Evolutionary conservation across 2,329 filamentous ascomycete genomes (phyloP).

Genomic region (Cytospora chrysosperma): DNA sequence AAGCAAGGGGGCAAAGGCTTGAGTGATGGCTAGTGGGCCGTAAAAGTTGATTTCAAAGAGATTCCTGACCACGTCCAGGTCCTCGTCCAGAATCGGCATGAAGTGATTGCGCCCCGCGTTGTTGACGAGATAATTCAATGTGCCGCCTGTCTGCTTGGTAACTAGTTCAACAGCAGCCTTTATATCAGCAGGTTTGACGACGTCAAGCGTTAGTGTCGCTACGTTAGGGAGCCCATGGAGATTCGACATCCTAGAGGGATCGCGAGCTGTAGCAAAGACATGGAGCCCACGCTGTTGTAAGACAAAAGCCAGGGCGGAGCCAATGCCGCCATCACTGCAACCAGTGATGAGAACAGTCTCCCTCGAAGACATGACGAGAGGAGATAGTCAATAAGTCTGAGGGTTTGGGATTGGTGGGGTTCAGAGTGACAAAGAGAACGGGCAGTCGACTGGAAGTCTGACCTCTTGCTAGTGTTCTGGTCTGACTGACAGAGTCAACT

Average conservation of each 20-base stretch:
- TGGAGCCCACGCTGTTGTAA: slow-evolving; percentile 30
- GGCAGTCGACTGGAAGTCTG: neutral
- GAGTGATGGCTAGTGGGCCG: slow-evolving; percentile 31
- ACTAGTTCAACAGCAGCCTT: slow-evolving; percentile 27
- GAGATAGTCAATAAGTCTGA: neutral
- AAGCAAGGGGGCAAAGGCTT: slow-evolving; percentile 31
- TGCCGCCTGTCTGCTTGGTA: slow-evolving; percentile 26
- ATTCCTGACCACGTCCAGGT: slow-evolving; percentile 25
- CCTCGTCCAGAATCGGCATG: slow-evolving; percentile 31
- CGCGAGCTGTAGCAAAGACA: slow-evolving; percentile 31
- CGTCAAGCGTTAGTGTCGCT: slow-evolving; percentile 29
- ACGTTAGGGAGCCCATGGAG: slow-evolving; percentile 28
- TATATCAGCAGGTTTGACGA: slow-evolving; percentile 28
- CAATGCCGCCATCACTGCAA: slow-evolving; percentile 33
- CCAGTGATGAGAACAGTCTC: slow-evolving; percentile 33
- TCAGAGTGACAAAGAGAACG: neutral
- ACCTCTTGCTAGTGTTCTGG: too few species aligned
- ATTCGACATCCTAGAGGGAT: slow-evolving; percentile 29
- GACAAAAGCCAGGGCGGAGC: slow-evolving; percentile 28
- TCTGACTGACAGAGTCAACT: too few species aligned
- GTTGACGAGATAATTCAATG: slow-evolving; percentile 29
- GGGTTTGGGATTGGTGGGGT: neutral
- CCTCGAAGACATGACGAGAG: slow-evolving; percentile 23
- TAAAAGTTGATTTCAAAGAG: slow-evolving; percentile 35
- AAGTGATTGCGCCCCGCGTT: slow-evolving; percentile 33